phyloP scores from a whole-genome alignment of 352 stramenopile genomes.

The Peronosclerospora sorghi region DNA sequence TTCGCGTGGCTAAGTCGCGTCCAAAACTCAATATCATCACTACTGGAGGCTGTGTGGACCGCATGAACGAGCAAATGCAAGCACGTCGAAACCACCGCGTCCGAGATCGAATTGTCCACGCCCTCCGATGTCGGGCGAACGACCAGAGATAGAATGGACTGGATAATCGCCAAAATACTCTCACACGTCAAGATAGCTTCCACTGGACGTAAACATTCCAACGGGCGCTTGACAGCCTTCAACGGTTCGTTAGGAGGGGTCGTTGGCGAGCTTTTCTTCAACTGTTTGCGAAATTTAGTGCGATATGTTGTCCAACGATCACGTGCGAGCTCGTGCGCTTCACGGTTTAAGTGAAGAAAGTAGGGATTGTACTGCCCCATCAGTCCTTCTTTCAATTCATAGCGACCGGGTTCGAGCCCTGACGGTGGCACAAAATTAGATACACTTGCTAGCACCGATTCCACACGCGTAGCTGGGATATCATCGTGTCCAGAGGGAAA shows the following conservation, averaged over 20 bases:
- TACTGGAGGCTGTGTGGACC: slow-evolving; percentile 40
- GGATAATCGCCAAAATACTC: slow-evolving; percentile 49
- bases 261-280: slow-evolving; percentile 7
- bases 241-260: slow-evolving; percentile 28
- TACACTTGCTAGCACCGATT: slow-evolving; percentile 51
- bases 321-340: slow-evolving; percentile 69
- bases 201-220: slow-evolving; percentile 44
- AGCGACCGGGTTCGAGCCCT: slow-evolving; percentile 66
- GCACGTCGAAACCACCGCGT: slow-evolving; percentile 74
- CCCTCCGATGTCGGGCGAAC: slow-evolving; percentile 1
- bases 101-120: slow-evolving; percentile 42
- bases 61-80: slow-evolving; percentile 75
- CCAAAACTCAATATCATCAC: slow-evolving; percentile 36
- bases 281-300: slow-evolving; percentile 32
- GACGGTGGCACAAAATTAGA: slow-evolving; percentile 62
- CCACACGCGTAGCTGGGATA: slow-evolving; percentile 50
- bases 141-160: slow-evolving; percentile 39
- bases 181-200: slow-evolving; percentile 58
- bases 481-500: slow-evolving; percentile 77
- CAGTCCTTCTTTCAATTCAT: slow-evolving; percentile 61
- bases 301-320: slow-evolving; percentile 75
- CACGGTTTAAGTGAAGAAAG: slow-evolving; percentile 75
- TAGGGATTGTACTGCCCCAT: slow-evolving; percentile 82
- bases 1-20: slow-evolving; percentile 28
- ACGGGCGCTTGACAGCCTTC: slow-evolving; percentile 22